These are phyloP conservation scores for Aquilaria malaccensis DNA, from an alignment of 345 rosid species.

Conservation along the genomic window DNA sequence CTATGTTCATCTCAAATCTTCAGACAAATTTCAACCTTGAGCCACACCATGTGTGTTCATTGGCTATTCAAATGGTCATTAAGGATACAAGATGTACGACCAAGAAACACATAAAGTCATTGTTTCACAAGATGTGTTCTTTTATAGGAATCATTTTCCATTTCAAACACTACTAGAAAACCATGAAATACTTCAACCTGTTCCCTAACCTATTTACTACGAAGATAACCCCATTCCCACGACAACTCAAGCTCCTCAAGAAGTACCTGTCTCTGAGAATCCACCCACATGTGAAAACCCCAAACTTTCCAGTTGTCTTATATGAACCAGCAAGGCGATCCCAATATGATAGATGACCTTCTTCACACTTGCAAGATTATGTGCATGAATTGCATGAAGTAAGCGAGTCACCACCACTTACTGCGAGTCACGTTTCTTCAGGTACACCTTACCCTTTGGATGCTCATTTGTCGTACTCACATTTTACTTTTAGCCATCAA, in stretches of 20 bases:
- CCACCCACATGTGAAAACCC: too few species aligned
- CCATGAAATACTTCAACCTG: neutral
- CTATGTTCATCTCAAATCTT: neutral
- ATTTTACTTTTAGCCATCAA: too few species aligned
- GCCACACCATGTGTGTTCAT: neutral
- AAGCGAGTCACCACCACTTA: too few species aligned
- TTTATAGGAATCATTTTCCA: neutral
- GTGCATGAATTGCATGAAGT: too few species aligned
- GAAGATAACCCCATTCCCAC: neutral
- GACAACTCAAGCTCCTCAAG: too few species aligned
- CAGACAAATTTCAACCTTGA: neutral
- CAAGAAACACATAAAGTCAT: neutral
- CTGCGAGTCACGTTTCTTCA: too few species aligned
- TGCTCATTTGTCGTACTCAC: too few species aligned
- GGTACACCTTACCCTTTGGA: neutral
- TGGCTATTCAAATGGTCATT: constrained; percentile 1
- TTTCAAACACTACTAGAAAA: neutral
- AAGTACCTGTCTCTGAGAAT: too few species aligned
- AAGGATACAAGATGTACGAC: constrained; percentile 1
- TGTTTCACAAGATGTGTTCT: neutral
- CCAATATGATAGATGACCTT: too few species aligned
- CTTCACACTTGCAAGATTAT: too few species aligned
- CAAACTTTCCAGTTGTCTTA: too few species aligned
- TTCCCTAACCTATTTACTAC: neutral
- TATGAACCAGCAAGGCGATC: too few species aligned